Conservation (phyloP, 495 filamentous ascomycete genomes). For the Platismatia glauca region DNA sequence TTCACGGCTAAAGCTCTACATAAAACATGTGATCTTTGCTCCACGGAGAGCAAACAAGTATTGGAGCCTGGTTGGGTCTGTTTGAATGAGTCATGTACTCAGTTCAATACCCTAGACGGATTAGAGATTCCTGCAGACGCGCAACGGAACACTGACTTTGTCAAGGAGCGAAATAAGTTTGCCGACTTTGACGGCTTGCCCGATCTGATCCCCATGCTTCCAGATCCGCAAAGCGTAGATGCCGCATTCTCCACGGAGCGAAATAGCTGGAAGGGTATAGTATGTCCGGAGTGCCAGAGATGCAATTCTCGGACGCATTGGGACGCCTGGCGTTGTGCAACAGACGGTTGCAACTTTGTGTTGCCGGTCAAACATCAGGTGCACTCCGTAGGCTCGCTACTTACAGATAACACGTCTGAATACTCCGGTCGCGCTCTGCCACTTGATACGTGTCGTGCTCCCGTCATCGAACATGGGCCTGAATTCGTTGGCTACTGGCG, state of each 20-base stretch:
- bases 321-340: slow-evolving; percentile 55
- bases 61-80: slow-evolving; percentile 64
- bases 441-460: not conserved
- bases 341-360: slow-evolving; percentile 40
- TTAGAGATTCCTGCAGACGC: slow-evolving; percentile 30
- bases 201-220: slow-evolving; percentile 30
- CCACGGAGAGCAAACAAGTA: slow-evolving; percentile 31
- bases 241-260: slow-evolving; percentile 29
- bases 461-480: not conserved
- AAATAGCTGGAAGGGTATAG: slow-evolving; percentile 53
- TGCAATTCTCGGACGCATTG: slow-evolving; percentile 56
- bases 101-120: slow-evolving; percentile 45
- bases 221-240: slow-evolving; percentile 32
- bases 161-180: slow-evolving; percentile 38
- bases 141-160: slow-evolving; percentile 49
- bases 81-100: slow-evolving; percentile 44
- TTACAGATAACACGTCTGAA: slow-evolving; percentile 27
- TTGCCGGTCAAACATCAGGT: slow-evolving; percentile 30
- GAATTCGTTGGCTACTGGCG: slow-evolving; percentile 6
- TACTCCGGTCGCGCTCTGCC: slow-evolving; percentile 21
- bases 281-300: slow-evolving; percentile 60
- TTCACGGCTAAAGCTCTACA: slow-evolving; percentile 27
- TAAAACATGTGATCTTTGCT: slow-evolving; percentile 35
- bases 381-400: slow-evolving; percentile 32
- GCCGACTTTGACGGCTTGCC: slow-evolving; percentile 31